phyloP scores from a whole-genome alignment of 139 green algal species.

The Micractinium sp. region DNA sequence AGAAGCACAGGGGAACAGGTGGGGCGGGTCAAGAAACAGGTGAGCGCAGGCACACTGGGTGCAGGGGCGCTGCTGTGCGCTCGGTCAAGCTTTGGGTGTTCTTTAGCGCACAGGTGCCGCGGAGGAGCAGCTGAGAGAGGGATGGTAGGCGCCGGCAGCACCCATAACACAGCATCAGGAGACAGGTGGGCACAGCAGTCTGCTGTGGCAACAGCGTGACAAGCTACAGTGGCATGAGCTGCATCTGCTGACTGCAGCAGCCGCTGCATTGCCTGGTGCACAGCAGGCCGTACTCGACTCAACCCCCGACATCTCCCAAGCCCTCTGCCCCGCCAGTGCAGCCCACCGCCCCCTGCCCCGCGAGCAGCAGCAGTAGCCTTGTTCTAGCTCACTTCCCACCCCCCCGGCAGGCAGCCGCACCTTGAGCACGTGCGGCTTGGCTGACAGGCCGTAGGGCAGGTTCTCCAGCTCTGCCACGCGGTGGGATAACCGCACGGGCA shows the following conservation, averaged over 20 bases:
- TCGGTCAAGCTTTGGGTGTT: too few relatives aligned
- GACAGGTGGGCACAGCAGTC: too few relatives aligned
- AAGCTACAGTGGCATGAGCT: too few relatives aligned
- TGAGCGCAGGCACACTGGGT: too few relatives aligned
- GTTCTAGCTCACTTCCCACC: neutral
- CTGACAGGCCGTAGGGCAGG: conserved; percentile 93
- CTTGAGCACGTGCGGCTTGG: conserved; percentile 90
- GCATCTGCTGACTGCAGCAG: neutral
- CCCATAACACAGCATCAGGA: too few relatives aligned
- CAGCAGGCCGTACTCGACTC: neutral
- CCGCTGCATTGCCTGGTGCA: neutral
- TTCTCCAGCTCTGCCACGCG: conserved; percentile 97
- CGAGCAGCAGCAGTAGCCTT: neutral
- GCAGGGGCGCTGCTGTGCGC: too few relatives aligned
- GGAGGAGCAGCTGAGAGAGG: too few relatives aligned
- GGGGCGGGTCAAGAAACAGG: too few relatives aligned
- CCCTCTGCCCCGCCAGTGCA: neutral
- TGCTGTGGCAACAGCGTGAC: too few relatives aligned
- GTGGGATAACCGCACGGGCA: conserved; percentile 95
- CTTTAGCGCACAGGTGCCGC: too few relatives aligned
- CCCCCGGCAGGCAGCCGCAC: conserved; percentile 56
- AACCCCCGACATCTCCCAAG: neutral
- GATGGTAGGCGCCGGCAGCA: too few relatives aligned
- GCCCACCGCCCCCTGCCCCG: neutral
- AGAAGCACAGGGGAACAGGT: too few relatives aligned